Evolutionary conservation across 208 protist genomes (phyloP).

Genomic region (Acanthamoeba quina): DNA sequence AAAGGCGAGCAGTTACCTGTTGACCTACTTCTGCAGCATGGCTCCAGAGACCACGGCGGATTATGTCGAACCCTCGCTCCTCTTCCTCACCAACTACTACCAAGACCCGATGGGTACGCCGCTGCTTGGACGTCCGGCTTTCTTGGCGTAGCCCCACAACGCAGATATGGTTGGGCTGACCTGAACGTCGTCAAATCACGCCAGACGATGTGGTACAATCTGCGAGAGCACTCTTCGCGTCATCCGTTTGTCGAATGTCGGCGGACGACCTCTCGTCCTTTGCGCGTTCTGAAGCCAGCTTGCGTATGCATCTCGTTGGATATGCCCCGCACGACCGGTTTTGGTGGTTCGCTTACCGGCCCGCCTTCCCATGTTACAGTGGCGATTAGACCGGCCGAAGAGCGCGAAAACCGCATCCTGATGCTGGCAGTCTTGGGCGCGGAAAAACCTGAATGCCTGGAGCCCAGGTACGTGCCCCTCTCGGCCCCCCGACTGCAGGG

Average conservation of each 20-base stretch:
- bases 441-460: constrained; percentile 15
- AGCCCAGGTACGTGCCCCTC: background rate
- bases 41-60: background rate
- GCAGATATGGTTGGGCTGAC: background rate
- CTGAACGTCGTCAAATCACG: background rate
- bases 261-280: constrained; percentile 14
- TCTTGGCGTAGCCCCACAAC: background rate
- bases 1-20: constrained; percentile 24
- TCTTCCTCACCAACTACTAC: constrained; percentile 36
- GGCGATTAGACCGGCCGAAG: background rate
- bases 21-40: constrained; percentile 34
- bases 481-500: background rate
- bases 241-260: background rate
- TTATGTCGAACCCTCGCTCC: constrained; percentile 50
- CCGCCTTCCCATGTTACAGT: background rate
- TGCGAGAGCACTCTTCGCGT: background rate
- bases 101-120: constrained; percentile 54
- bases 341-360: background rate
- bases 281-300: background rate
- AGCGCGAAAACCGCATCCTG: constrained; percentile 1
- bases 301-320: background rate
- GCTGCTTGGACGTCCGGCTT: background rate
- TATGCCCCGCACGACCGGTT: background rate
- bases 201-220: constrained; percentile 51
- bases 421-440: constrained; percentile 21